Percentiles rank a stretch among this genome's conserved stretches.
These are phyloP conservation scores for Colletotrichum coccodes DNA, from an alignment of 2,329 filamentous ascomycete species.

Conservation along the genomic window DNA sequence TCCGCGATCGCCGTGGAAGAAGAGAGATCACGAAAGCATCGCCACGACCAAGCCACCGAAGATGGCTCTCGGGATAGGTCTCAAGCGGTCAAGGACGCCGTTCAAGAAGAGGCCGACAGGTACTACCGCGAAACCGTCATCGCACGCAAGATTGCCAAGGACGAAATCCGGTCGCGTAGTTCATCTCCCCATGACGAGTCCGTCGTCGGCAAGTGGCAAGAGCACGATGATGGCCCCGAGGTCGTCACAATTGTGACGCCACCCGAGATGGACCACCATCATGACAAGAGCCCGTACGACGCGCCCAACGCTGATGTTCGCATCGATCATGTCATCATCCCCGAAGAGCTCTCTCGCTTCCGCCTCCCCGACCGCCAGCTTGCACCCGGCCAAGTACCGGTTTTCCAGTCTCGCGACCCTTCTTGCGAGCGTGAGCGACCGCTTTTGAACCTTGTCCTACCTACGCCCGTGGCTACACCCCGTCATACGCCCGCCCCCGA, in stretches of 20 bases:
- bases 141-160: conserved; percentile 63
- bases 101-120: conserved; percentile 67
- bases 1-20: conserved; percentile 57
- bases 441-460: conserved; percentile 68
- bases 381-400: conserved; percentile 40
- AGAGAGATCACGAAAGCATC: conserved; percentile 46
- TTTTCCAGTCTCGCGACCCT: conserved; percentile 60
- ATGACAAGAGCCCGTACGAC: conserved; percentile 62
- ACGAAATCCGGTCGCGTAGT: conserved; percentile 64
- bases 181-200: conserved; percentile 61
- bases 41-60: conserved; percentile 44
- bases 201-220: conserved; percentile 64
- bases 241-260: conserved; percentile 64
- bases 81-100: conserved; percentile 49
- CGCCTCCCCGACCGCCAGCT: conserved; percentile 38
- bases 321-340: conserved; percentile 68
- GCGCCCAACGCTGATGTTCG: conserved; percentile 72
- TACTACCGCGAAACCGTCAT: conserved; percentile 66
- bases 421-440: conserved; percentile 67
- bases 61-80: conserved; percentile 46
- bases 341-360: conserved; percentile 57
- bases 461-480: conserved; percentile 67
- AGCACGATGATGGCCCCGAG: conserved; percentile 44
- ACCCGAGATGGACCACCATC: conserved; percentile 58
- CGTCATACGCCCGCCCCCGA: conserved; percentile 39